A percentile compares a stretch with the other conserved stretches of the same genome.
These are phyloP conservation scores for Gyromitra esculenta DNA, from an alignment of 2,329 filamentous ascomycete genomes.

Conservation along the genomic window DNA sequence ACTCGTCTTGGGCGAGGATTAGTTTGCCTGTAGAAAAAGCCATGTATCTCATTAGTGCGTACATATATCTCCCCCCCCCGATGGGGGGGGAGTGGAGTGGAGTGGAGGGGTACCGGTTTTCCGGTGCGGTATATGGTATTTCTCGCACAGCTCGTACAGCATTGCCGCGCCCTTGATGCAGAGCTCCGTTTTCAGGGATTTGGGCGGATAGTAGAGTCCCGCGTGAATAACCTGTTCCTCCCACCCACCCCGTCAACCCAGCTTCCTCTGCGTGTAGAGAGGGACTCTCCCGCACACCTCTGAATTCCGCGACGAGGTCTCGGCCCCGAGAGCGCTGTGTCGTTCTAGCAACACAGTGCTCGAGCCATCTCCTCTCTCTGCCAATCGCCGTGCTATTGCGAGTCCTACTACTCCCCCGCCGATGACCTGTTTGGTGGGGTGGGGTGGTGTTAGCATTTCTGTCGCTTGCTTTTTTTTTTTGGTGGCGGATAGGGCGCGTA, in stretches of 20 bases:
- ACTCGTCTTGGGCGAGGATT: constrained; percentile 85
- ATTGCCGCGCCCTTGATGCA: constrained; percentile 80
- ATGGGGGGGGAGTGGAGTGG: constrained; percentile 46
- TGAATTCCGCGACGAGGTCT: constrained; percentile 89
- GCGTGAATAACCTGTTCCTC: constrained; percentile 81
- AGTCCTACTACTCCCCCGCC: constrained; percentile 81
- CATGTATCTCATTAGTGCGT: background rate
- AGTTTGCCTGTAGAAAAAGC: constrained; percentile 64
- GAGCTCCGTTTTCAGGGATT: constrained; percentile 81
- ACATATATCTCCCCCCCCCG: no score
- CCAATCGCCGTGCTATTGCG: constrained; percentile 77
- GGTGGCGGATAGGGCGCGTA: constrained; percentile 55
- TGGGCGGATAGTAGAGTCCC: constrained; percentile 84
- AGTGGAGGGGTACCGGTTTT: constrained; percentile 73
- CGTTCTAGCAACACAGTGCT: constrained; percentile 83
- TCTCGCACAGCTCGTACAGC: constrained; percentile 80
- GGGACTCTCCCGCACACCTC: constrained; percentile 67
- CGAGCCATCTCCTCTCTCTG: constrained; percentile 67
- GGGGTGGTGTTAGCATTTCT: background rate
- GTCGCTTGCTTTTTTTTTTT: background rate
- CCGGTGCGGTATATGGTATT: constrained; percentile 73
- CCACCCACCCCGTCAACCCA: background rate
- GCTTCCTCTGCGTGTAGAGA: background rate
- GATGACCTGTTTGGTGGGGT: constrained; percentile 64
- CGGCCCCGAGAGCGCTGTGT: constrained; percentile 77